Base-by-base conservation (phyloP, 345 rosid genomes). In the Jatropha curcas region DNA sequence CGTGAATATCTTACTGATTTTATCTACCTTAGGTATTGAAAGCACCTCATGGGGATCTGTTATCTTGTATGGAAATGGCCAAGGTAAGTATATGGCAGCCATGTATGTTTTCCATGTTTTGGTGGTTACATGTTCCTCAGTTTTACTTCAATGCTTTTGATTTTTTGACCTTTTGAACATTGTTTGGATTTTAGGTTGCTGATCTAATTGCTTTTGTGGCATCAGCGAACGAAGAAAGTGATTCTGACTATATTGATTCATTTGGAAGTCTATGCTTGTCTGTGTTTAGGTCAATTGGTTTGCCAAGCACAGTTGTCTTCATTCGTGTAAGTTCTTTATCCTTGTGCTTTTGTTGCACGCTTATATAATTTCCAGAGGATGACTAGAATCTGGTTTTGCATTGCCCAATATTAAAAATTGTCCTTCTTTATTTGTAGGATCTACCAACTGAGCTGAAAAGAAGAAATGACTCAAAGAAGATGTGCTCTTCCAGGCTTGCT, bases 181-280 rank as follows among this genome's bases (percentile, higher is more conserved):
- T 60, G 62, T 68, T 60, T 67, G 66, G 78, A 71, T 65, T 59
- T 62, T 75, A 94, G 98, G 97, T 88, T 79, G 97, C 98, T 63
- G 99, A 95, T 89, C 88, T 92, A 76, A 83, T 95, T 72, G 97
- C 94, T 76, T 95, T 95, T 82, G 99, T 92, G 80, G 94, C 88
- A 71, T 92, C 97, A 70, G 90, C 87, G 20, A 85, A 76, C 62
- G 96, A 88, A 81, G 94, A 84, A 64, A 82, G 75, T 61, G 39
- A 51, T 52, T 79, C 78, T 16, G 79, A 82, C 77, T 88, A 68
- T 74, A 82, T 92, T 22, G 98, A 95, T 82, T 87, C 90, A 58
- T 92, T 92, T 71, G 99, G 99, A 77, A 84, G 76, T 72, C 90
- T 83, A 28, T 95, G 98, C 74, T 91, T 89, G 77, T 92, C 99